Percentiles rank a stretch among this genome's conserved stretches.
Evolutionary conservation across 1,139 yeast species (phyloP).

Genomic region (Pichia kudriavzevii): DNA sequence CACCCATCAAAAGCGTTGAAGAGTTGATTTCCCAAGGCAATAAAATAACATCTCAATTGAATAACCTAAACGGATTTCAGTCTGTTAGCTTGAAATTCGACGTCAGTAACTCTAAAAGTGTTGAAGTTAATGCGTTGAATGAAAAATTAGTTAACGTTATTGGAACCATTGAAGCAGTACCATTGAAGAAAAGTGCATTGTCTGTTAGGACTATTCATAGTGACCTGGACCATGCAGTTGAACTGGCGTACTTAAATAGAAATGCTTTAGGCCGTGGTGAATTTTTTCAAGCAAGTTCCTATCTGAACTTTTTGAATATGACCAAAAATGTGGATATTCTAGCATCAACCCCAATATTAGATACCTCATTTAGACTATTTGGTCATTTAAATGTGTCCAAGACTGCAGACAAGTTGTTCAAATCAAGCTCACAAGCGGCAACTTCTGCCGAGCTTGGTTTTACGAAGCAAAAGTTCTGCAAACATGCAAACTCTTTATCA

Average conservation of each 20-base stretch:
- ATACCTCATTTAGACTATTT: conserved; percentile 24
- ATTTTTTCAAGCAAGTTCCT: conserved; percentile 17
- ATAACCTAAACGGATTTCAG: conserved; percentile 40
- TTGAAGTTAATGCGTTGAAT: conserved; percentile 4
- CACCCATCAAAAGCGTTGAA: conserved; percentile 40
- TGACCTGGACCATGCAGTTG: conserved; percentile 22
- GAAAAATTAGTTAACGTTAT: conserved; percentile 19
- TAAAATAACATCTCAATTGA: conserved; percentile 17
- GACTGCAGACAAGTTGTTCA: conserved; percentile 18
- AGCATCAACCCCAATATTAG: conserved; percentile 25
- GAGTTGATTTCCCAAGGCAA: conserved; percentile 31
- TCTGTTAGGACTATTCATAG: conserved; percentile 22
- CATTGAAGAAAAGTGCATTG: conserved; percentile 17
- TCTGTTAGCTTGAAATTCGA: conserved; percentile 30
- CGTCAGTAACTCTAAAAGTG: conserved; percentile 12
- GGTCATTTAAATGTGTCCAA: conserved; percentile 19
- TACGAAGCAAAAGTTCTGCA: conserved; percentile 19
- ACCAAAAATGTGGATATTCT: conserved; percentile 17
- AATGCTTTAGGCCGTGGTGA: conserved; percentile 29
- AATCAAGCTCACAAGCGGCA: conserved; percentile 24
- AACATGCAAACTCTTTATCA: conserved; percentile 10
- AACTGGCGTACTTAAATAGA: conserved; percentile 21
- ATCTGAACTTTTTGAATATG: conserved; percentile 16
- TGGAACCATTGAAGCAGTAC: conserved; percentile 19
- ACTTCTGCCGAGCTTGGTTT: conserved; percentile 40